Evolutionary conservation across 768 basidiomycete genomes (phyloP).

Genomic region (Tricholoma sp.): DNA sequence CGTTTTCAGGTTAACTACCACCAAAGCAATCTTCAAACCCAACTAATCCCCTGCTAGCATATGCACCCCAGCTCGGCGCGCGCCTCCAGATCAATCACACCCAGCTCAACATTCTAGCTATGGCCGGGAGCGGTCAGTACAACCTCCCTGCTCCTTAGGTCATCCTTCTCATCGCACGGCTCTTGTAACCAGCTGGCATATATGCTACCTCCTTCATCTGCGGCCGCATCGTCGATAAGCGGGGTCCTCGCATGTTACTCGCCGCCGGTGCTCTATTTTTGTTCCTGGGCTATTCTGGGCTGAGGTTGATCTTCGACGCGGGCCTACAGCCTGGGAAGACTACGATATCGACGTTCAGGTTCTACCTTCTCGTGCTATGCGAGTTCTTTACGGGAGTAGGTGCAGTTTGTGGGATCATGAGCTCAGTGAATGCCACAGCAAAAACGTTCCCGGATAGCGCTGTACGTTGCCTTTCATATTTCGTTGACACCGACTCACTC

Average conservation of each 20-base stretch:
- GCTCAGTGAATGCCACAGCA: constrained; percentile 75
- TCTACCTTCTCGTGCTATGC: constrained; percentile 53
- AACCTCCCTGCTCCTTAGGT: no score
- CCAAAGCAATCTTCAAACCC: not conserved
- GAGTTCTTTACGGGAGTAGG: constrained; percentile 75
- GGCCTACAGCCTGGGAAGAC: constrained; percentile 33
- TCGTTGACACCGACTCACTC: not conserved
- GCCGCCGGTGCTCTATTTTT: constrained; percentile 53
- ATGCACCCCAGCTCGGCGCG: constrained; percentile 79
- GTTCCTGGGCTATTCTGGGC: constrained; percentile 70
- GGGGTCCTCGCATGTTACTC: constrained; percentile 71
- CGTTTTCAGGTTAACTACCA: constrained; percentile 31
- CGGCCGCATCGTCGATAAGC: constrained; percentile 73
- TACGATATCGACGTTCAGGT: constrained; percentile 36
- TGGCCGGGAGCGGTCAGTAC: constrained; percentile 29
- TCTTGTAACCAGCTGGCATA: constrained; percentile 55
- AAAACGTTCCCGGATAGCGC: constrained; percentile 72
- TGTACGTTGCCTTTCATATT: constrained; percentile 33
- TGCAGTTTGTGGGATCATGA: constrained; percentile 51
- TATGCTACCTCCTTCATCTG: constrained; percentile 71
- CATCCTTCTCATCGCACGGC: not conserved
- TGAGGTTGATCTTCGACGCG: constrained; percentile 59
- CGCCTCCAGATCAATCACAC: constrained; percentile 74
- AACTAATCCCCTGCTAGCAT: constrained; percentile 42
- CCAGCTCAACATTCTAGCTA: constrained; percentile 72